Base-by-base conservation (phyloP, 2,329 filamentous ascomycete genomes). In the Neonectria punicea region DNA sequence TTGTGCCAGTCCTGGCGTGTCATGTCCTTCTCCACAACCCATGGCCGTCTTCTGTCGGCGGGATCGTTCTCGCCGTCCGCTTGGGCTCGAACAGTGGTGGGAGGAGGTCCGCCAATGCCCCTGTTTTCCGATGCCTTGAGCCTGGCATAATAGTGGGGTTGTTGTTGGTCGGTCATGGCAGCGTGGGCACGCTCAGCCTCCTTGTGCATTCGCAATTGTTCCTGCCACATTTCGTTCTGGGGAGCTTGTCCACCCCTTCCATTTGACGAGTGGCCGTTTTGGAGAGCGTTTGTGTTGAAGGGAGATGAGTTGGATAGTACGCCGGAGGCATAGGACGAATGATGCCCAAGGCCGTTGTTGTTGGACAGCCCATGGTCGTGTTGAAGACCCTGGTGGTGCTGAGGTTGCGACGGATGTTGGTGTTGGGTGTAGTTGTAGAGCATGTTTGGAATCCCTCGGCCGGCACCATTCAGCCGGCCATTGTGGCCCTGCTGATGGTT, bases 1-100 rank as follows among this genome's bases (percentile, higher is more conserved):
- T 94, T 94, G 78, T 93, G 89, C 96, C 96, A 98, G 74, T 94
- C 92, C 79, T 97, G 92, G 69, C 91, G 84, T 73, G 90, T 89
- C 68, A 87, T 85, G 64, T 87, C 84, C 74, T 87, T 87, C 65
- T 92, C 88, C 60, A 92, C 84, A 73, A 91, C 91, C 73, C 90
- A 86, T 34, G 88, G 88, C 61, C 88, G 80, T 73, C 88, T 84
- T 72, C 86, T 83, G 71, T 89, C 87, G 53, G 86, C 85, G 16
- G 81, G 73, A 64, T 89, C 87, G 61, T 84, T 83, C 51, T 89
- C 87, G 53, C 82, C 81, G 25, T 82, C 78, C 2, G 84, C 76
- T n/a, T 82, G 81, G 11, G 80, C 78, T 60, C 80, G 80, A 73
- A 87, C 83, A 71, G 83, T 80, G 69, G 81, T 80, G 25, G 85